Base-by-base conservation (phyloP, 768 basidiomycete species). In the Agrocybe praecox region DNA sequence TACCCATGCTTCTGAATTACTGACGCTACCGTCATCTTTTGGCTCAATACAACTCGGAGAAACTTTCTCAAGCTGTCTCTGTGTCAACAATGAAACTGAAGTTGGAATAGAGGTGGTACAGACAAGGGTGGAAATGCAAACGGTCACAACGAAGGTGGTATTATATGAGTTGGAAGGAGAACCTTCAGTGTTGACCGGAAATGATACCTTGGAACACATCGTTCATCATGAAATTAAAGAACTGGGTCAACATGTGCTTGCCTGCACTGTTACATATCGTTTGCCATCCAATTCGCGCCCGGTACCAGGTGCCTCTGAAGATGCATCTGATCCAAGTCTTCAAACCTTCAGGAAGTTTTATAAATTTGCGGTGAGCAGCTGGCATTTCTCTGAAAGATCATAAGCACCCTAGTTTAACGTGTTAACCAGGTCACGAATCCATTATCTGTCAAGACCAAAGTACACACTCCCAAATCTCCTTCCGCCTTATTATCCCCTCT, bases 211-310 rank as follows among this genome's bases (percentile, higher is more conserved):
- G 29, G 88, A 92, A 67, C 74, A 78, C 43, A 74, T 90, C 15
- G 87, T 94, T 1, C 79, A 85, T 58, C 90, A 93, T 65, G 96
- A 98, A 74, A 91, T 97, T 62, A 97, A 97, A 72, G 95, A 98
- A 67, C 78, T 96, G 18, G 94, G 94, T 0, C 87, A 93, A 66
- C 94, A 96, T 69, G 91, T 96, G 11, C 75, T 98, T 36, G 91
- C 87, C 2, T 94, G 93, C 65, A 86, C 86, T 6, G 90, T 96
- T 23, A 82, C 83, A 21, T 97, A 96, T 76, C 86, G 83, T n/a
- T 77, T 89, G 11, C 87, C 88, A 2, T 79, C 81, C 15, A 81
- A 82, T 55, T 72, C 77, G 45, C 81, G 83, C n/a, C 71, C 75
- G 22, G 67, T 79, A 5, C 78, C 81, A 7, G 78, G 76, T n/a